Conservation (phyloP, 768 basidiomycete species). For the Lactarius sanguifluus region DNA sequence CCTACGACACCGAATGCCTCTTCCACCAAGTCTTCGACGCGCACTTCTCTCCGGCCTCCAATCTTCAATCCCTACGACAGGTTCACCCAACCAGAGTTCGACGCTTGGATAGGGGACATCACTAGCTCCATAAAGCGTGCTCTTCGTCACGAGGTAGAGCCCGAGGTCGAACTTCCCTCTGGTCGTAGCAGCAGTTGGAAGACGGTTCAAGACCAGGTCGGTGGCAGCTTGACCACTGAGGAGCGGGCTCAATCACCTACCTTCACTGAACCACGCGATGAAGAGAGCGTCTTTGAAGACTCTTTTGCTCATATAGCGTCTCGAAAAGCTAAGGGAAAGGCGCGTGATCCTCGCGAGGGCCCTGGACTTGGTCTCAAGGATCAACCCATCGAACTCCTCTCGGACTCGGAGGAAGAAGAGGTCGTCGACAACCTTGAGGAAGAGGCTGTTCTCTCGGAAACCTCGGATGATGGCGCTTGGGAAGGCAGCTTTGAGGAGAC, state of each 20-base stretch:
- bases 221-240: constrained; percentile 26
- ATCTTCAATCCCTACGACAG: constrained; percentile 73
- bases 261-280: constrained; percentile 34
- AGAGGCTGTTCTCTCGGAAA: constrained; percentile 39
- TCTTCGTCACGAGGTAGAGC: constrained; percentile 46
- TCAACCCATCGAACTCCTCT: constrained; percentile 50
- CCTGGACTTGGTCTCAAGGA: constrained; percentile 48
- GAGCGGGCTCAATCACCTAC: constrained; percentile 27
- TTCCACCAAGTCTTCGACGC: constrained; percentile 1
- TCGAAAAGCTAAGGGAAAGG: constrained; percentile 53
- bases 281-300: constrained; percentile 45
- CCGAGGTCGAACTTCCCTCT: constrained; percentile 22
- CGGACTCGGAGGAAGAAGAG: constrained; percentile 39
- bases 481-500: constrained; percentile 28
- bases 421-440: constrained; percentile 35
- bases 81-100: constrained; percentile 65
- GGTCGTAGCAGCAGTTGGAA: constrained; percentile 13
- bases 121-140: constrained; percentile 57
- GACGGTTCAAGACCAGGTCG: constrained; percentile 8
- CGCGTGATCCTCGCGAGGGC: constrained; percentile 60
- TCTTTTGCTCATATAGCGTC: constrained; percentile 56
- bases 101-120: constrained; percentile 67
- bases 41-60: constrained; percentile 43
- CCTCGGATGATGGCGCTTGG: constrained; percentile 49
- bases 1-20: constrained; percentile 2